Evolutionary conservation across 345 rosid species (phyloP), one percentile per base, ranked within the genome.

Genomic region (Ceriops zippeliana): DNA sequence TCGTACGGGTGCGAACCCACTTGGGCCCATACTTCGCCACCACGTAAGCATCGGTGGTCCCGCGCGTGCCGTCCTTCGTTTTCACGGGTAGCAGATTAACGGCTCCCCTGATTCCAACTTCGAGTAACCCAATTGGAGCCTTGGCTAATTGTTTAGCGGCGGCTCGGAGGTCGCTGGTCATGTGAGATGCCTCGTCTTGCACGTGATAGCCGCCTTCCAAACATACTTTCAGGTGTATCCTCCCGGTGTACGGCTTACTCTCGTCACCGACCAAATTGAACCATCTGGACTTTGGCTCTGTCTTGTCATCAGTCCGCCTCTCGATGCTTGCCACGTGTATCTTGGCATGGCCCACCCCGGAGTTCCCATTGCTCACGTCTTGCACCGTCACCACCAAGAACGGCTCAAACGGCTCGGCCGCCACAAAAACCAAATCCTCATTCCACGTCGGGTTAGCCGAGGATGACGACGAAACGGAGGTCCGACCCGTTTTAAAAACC

Each of bases 351-450:
- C 97, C 98, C 65, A 90, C 86, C 0, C 85, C 6, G 0, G 49
- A 42, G 21, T 73, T 82, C 54, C 89, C 88, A 4, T 70, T 82
- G 0, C 84, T 83, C 13, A 70, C 65, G 67, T 93, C 98, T 75
- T 89, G 97, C 8, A 93, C 89, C 0, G 83, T 77, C 68, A 93
- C 82, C 58, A 85, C 83, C 80, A 93, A 73, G 70, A 87, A 87
- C 15, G 97, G 98, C 83, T 90, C 97, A 76, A 93, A 90, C 73
- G 96, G 93, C 83, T 90, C 98, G 0, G 93, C 93, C 42, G 97
- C 98, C 58, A 90, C 96, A 54, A 93, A 93, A 51, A 93, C 77
- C 17, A 93, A 84, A 75, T 93, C 98, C 82, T 93, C 98, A 4
- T 93, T 93, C 97, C 97, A 93, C 15, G 93, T 85, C 58, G 97